Percentiles rank a stretch among this genome's conserved stretches.
phyloP scores from a whole-genome alignment of 108 stramenopile species.

The Cyclotella kingstonii region DNA sequence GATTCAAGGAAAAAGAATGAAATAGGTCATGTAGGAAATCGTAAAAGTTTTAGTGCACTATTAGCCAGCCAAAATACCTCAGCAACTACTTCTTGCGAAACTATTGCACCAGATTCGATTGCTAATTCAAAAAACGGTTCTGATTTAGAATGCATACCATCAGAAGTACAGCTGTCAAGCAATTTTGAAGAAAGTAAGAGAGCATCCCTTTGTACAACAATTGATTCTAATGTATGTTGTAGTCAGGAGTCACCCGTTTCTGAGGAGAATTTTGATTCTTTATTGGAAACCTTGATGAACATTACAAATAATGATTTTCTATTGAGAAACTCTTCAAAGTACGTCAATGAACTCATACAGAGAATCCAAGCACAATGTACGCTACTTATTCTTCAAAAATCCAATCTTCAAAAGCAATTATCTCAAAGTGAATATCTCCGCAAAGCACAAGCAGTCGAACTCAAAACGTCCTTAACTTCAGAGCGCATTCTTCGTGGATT shows the following conservation, averaged over 20 bases:
- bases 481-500: conserved; percentile 23
- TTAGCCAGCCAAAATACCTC: too few species aligned
- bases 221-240: too few species aligned
- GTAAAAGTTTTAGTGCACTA: neutral
- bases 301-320: neutral
- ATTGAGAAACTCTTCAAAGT: neutral
- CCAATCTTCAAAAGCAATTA: conserved; percentile 12
- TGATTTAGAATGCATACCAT: neutral
- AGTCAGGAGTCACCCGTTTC: too few species aligned
- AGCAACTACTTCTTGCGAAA: too few species aligned
- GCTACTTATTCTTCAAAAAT: conserved; percentile 11
- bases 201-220: too few species aligned
- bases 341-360: conserved; percentile 14
- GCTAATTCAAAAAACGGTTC: neutral
- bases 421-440: conserved; percentile 18
- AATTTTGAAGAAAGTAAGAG: too few species aligned
- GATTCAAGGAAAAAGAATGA: conserved; percentile 11
- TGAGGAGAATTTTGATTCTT: neutral
- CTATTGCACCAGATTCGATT: too few species aligned
- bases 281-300: neutral
- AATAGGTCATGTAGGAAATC: neutral
- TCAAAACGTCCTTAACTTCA: conserved; percentile 11
- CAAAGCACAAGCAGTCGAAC: conserved; percentile 10
- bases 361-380: conserved; percentile 17
- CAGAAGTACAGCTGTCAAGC: neutral